A percentile compares a stretch with the other conserved stretches of the same genome.
phyloP scores from a whole-genome alignment of 176 grass and related monocot genomes.

The Pontederia paniculata region DNA sequence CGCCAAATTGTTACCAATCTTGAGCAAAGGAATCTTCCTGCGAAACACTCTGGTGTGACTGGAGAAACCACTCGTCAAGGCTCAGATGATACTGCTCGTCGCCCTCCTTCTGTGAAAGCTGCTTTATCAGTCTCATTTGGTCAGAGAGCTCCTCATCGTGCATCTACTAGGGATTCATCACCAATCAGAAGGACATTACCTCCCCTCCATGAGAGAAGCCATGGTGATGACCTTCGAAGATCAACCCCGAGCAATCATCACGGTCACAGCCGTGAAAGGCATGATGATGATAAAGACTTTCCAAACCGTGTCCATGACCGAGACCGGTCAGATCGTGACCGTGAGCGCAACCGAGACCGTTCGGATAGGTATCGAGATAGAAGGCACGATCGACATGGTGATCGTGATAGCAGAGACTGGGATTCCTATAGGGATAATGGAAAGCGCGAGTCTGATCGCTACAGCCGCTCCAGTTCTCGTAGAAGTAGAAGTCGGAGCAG shows the following conservation, averaged over 20 bases:
- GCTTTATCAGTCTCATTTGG: constrained; percentile 92
- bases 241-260: constrained; percentile 23
- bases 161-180: constrained; percentile 86
- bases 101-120: constrained; percentile 93
- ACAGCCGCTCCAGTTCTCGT: constrained; percentile 23
- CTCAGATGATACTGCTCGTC: constrained; percentile 72
- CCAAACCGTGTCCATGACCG: not conserved
- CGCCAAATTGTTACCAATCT: constrained; percentile 63
- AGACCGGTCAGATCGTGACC: constrained; percentile 29
- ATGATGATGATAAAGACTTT: constrained; percentile 11
- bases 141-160: constrained; percentile 90
- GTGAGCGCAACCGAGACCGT: no score
- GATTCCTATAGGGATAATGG: constrained; percentile 15
- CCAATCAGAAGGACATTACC: constrained; percentile 59
- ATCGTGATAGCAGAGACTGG: constrained; percentile 26
- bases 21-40: constrained; percentile 78
- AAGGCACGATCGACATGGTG: constrained; percentile 15
- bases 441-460: constrained; percentile 33
- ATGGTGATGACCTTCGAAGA: constrained; percentile 32
- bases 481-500: constrained; percentile 36
- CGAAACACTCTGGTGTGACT: constrained; percentile 70
- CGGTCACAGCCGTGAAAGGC: constrained; percentile 27
- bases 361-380: no score
- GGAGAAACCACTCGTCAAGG: constrained; percentile 82
- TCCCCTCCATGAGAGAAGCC: constrained; percentile 25